Conservation (phyloP, 768 basidiomycete genomes). For the Suillus subaureus region DNA sequence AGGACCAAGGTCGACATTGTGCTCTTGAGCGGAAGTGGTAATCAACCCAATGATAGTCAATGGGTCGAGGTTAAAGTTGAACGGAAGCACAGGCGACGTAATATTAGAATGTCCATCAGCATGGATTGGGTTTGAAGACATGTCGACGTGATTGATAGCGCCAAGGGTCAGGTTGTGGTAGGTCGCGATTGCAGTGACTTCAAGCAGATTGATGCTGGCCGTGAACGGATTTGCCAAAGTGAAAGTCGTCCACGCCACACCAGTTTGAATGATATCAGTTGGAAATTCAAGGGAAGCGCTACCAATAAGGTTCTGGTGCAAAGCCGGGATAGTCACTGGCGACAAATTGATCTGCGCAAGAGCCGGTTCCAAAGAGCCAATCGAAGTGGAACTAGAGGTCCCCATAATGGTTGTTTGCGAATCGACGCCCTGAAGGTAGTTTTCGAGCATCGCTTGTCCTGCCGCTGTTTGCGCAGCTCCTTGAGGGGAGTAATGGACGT, state of each 20-base stretch:
- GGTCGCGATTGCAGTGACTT: constrained; percentile 53
- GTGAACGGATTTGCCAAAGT: constrained; percentile 70
- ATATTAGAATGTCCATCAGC: constrained; percentile 60
- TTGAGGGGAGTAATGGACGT: constrained; percentile 64
- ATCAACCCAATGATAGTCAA: constrained; percentile 62
- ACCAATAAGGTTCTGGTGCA: constrained; percentile 62
- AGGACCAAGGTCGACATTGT: constrained; percentile 63
- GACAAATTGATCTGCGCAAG: constrained; percentile 61
- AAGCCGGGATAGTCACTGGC: constrained; percentile 64
- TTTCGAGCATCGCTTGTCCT: constrained; percentile 59
- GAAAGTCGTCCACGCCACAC: constrained; percentile 60
- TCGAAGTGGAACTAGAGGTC: constrained; percentile 53
- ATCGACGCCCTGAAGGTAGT: constrained; percentile 67
- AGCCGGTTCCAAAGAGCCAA: constrained; percentile 61
- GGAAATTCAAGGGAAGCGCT: constrained; percentile 62
- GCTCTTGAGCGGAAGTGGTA: constrained; percentile 48
- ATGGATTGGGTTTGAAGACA: constrained; percentile 58
- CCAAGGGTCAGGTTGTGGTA: constrained; percentile 61
- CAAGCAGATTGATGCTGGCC: constrained; percentile 65
- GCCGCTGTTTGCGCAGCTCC: constrained; percentile 50
- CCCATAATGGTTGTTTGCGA: constrained; percentile 60
- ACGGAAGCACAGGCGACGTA: constrained; percentile 57
- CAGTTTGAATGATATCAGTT: constrained; percentile 59
- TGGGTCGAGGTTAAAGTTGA: constrained; percentile 67
- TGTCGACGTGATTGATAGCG: constrained; percentile 55